Base-by-base conservation (phyloP, 2,329 filamentous ascomycete genomes). In the Fusarium sp. region DNA sequence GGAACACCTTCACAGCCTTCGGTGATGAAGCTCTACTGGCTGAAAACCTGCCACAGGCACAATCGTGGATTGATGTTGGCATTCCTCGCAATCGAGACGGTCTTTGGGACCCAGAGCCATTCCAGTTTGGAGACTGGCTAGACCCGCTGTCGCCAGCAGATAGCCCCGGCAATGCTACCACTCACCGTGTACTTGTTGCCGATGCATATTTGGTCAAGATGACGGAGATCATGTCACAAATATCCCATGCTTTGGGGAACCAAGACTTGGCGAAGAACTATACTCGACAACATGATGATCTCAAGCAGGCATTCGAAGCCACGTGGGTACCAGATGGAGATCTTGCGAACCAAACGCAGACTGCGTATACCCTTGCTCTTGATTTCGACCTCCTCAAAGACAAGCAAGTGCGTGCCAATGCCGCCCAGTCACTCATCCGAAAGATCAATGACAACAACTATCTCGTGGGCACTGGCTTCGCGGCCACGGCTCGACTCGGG, bases 161-260 rank as follows among this genome's bases (percentile, higher is more conserved):
- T 3, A 65, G 80, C 1, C 82, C 86, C 0, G 82, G 79, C 0
- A 68, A 70, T 2, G 84, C 83, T 0, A 83, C 80, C 0, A 87
- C 86, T 0, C 74, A 82, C 52, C 72, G 77, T 0, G 74, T 77
- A 12, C 81, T 86, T 1, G 85, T 87, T 1, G 84, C 85, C 0
- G 85, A 87, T 69, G 85, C 85, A 2, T 87, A 86, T 71, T 80
- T 87, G 7, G 79, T 86, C 1, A 81, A 82, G 47, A 83, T 87
- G 56, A 86, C 84, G 0, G 73, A 78, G 5, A 50, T 83, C 0
- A 71, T 86, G 4, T 76, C 78, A 1, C 75, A 82, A 15, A 83
- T 86, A n/a, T 80, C 79, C 0, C 67, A 66, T 0, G 74, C 75
- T 1, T 75, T 87, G 0, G 79, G 80, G 0, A 52, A 82, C 1